Conservation (phyloP, 495 filamentous ascomycete genomes). For the Penicillium robsamsonii region DNA sequence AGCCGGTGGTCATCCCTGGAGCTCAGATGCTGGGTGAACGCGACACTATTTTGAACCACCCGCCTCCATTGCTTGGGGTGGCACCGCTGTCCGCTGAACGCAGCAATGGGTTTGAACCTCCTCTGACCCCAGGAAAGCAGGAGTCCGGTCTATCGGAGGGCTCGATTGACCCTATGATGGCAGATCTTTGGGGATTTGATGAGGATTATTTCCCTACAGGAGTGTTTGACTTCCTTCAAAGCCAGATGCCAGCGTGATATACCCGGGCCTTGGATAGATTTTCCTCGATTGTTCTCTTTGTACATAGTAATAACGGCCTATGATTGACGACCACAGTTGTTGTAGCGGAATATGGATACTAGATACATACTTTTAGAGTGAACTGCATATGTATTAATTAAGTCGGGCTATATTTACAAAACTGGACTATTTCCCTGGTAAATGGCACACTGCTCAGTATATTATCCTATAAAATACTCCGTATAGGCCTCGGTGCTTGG, state of each 20-base stretch:
- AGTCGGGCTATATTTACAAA: neutral
- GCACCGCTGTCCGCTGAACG: conserved; percentile 47
- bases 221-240: conserved; percentile 50
- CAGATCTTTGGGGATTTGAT: conserved; percentile 49
- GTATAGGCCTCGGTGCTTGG: conserved; percentile 6
- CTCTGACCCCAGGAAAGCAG: conserved; percentile 23
- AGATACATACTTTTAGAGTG: conserved; percentile 6
- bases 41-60: conserved; percentile 43
- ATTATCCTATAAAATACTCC: neutral
- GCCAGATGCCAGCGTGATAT: conserved; percentile 44
- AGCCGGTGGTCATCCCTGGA: conserved; percentile 39
- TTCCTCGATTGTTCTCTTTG: conserved; percentile 6
- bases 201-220: conserved; percentile 51
- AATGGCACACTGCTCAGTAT: neutral
- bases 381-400: neutral
- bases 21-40: conserved; percentile 41
- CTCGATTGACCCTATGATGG: conserved; percentile 49
- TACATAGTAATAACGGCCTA: conserved; percentile 14
- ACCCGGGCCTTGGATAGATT: conserved; percentile 1
- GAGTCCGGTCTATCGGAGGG: conserved; percentile 43
- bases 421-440: neutral
- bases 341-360: conserved; percentile 2
- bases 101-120: conserved; percentile 35
- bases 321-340: conserved; percentile 3
- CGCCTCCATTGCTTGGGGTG: conserved; percentile 42